Evolutionary conservation across 768 basidiomycete genomes (phyloP), one percentile per base, ranked within the genome.

Genomic region (Pulveroboletus ravenelii): DNA sequence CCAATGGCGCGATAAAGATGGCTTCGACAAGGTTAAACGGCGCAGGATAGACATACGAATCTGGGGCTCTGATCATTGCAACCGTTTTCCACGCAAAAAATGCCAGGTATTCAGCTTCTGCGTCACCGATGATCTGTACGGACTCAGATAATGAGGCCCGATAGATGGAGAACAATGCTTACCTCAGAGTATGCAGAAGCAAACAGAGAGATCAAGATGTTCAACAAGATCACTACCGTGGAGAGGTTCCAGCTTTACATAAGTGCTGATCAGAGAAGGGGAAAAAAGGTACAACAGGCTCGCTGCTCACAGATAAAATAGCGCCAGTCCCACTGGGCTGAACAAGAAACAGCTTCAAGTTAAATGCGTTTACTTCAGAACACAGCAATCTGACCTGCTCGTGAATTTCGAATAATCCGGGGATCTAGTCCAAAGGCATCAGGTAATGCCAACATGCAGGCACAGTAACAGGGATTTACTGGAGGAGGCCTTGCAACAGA

Each of bases 181-280:
- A 89, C 91, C 59, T 93, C 93, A 10, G 85, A 81, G 61, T 95
- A 95, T 1, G 93, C 92, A 44, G 92, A 90, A 15, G 93, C 84
- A 66, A 96, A 96, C 59, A 97, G 72, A n/a, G 93, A 96, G 59
- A 97, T 93, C 62, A 97, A 77, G 62, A 97, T 84, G 64, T 97
- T 97, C 65, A 96, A 79, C 44, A 96, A 76, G 47, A 97, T 80
- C 44, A 96, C 78, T 15, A 82, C 87, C 3, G 89, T 86, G 18
- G 84, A 78, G 47, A 90, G 78, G 69, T 85, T 92, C 92, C 91
- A 94, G 39, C 85, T 87, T 41, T 41, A 43, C 12, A 31, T 30
- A 41, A 41, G 31, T 23, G 18, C 45, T 45, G 14, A 27, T 44
- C 35, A 51, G 43, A 41, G 17, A n/a, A 39, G 32, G 37, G 30